phyloP scores from a whole-genome alignment of 257 asterid genomes.

The Jacaranda copaia region DNA sequence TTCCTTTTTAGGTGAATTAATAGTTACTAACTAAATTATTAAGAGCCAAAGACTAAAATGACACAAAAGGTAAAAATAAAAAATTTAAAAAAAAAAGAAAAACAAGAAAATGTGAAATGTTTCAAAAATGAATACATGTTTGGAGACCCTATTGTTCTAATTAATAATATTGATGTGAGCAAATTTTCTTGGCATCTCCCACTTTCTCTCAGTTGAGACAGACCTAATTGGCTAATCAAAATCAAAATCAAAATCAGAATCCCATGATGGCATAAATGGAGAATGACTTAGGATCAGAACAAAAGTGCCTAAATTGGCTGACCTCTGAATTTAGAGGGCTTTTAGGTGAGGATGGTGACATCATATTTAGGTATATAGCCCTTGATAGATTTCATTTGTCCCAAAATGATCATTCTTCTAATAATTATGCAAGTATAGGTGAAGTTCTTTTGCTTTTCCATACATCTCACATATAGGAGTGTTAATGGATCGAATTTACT shows the following conservation, averaged over 20 bases:
- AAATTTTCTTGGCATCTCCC: not conserved
- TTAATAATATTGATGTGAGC: not conserved
- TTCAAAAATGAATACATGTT: slow-evolving; percentile 12
- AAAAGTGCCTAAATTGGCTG: not conserved
- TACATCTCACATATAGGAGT: too few relatives aligned
- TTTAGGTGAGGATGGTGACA: slow-evolving; percentile 50
- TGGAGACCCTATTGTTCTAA: not conserved
- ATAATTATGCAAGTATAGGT: slow-evolving; percentile 49
- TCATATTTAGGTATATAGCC: slow-evolving; percentile 29
- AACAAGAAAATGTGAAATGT: not conserved
- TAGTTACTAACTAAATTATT: too few relatives aligned
- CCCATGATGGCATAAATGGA: slow-evolving; percentile 17
- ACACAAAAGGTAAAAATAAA: not conserved
- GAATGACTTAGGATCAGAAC: slow-evolving; percentile 7
- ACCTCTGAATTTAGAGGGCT: slow-evolving; percentile 6
- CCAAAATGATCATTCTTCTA: slow-evolving; percentile 30
- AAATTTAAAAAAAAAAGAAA: too few relatives aligned
- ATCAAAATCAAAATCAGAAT: slow-evolving; percentile 1
- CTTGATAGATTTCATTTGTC: slow-evolving; percentile 25
- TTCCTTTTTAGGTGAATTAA: too few relatives aligned
- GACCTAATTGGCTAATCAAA: slow-evolving; percentile 14
- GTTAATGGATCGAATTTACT: too few relatives aligned
- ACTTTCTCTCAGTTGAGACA: not conserved
- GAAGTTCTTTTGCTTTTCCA: slow-evolving; percentile 40
- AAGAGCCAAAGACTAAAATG: too few relatives aligned